phyloP scores from a whole-genome alignment of 2,329 filamentous ascomycete species.

The Fusarium duplospermum region DNA sequence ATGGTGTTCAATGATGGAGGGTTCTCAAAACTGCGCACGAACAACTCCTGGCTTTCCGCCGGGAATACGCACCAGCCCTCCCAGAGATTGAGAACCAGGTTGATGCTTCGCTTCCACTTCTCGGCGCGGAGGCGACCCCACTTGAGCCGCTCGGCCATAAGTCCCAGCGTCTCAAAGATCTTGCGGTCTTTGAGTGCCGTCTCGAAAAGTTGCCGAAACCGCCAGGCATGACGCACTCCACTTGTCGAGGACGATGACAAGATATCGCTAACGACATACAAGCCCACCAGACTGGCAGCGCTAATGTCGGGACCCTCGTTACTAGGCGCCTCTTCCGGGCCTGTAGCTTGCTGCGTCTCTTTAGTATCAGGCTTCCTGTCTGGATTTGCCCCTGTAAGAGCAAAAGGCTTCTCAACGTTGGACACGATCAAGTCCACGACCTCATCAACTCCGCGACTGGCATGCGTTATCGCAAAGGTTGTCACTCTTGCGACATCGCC shows the following conservation, averaged over 20 bases:
- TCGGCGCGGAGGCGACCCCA: slow-evolving; percentile 88
- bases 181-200: slow-evolving; percentile 73
- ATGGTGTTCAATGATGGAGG: slow-evolving; percentile 62
- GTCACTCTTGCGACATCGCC: slow-evolving; percentile 89
- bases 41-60: slow-evolving; percentile 76
- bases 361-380: slow-evolving; percentile 57
- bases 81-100: slow-evolving; percentile 76
- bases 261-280: slow-evolving; percentile 84
- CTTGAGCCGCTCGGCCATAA: slow-evolving; percentile 75
- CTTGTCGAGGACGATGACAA: slow-evolving; percentile 81
- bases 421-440: slow-evolving; percentile 88
- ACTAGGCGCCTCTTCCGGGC: slow-evolving; percentile 51
- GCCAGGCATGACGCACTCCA: slow-evolving; percentile 85
- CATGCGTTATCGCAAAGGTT: slow-evolving; percentile 89
- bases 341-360: slow-evolving; percentile 37
- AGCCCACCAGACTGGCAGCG: slow-evolving; percentile 78
- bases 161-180: slow-evolving; percentile 80
- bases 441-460: slow-evolving; percentile 86
- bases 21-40: slow-evolving; percentile 77
- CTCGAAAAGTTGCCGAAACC: slow-evolving; percentile 85
- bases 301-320: slow-evolving; percentile 71
- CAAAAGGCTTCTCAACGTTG: slow-evolving; percentile 83
- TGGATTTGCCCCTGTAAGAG: slow-evolving; percentile 77
- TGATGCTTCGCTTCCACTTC: slow-evolving; percentile 84
- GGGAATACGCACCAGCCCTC: slow-evolving; percentile 80